These are phyloP conservation scores for Gossypium aridum DNA, from an alignment of 441 rosid genomes.

Conservation along the genomic window DNA sequence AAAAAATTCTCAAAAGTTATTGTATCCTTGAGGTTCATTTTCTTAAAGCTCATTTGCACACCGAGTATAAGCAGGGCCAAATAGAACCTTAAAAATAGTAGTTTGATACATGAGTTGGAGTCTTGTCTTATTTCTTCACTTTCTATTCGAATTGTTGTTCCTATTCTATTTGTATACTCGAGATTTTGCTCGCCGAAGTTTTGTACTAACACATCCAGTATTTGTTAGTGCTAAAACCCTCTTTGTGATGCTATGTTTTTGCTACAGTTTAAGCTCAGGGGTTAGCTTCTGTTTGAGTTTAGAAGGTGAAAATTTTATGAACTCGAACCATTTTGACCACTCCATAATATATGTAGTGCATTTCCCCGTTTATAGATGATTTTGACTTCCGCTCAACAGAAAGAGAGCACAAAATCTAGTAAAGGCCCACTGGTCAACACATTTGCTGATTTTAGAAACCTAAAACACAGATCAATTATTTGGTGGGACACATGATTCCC, in stretches of 20 bases:
- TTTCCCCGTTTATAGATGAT: neutral
- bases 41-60: too few species aligned
- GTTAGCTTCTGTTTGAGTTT: neutral
- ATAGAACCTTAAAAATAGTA: too few species aligned
- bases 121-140: too few species aligned
- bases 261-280: neutral
- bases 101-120: too few species aligned
- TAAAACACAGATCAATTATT: neutral
- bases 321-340: slow-evolving; percentile 1
- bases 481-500: slow-evolving; percentile 14
- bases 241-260: neutral
- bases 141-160: too few species aligned
- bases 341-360: neutral
- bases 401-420: neutral
- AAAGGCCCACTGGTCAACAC: neutral
- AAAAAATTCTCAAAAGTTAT: too few species aligned
- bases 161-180: too few species aligned
- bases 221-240: too few species aligned
- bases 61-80: too few species aligned
- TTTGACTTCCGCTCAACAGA: neutral
- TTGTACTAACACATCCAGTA: too few species aligned
- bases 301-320: neutral
- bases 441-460: neutral
- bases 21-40: too few species aligned
- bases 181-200: too few species aligned